Base-by-base conservation (phyloP, 306 rosid genomes). In the Calophaca sinica region DNA sequence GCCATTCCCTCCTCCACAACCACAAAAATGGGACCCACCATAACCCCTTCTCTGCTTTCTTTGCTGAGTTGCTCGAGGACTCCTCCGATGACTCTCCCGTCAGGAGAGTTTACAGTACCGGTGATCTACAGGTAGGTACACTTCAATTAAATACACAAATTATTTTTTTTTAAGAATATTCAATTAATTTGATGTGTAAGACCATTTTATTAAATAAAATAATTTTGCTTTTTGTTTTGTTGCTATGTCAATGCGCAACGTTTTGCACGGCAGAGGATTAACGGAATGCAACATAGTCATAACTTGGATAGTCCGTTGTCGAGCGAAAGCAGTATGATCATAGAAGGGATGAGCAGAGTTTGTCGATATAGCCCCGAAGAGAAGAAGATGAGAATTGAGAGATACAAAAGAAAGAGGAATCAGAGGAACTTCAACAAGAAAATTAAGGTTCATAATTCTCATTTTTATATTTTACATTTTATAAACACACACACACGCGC, bases 401-500 rank as follows among this genome's bases (percentile, higher is more conserved):
- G 96, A 83, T 96, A 96, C 28, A 85, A 81, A 86, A 86, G 28
- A 83, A 96, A 92, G 82, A 90, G 96, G 68, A 88, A 82, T 68
- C 92, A 81, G 71, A 87, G 99, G 79, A 96, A 96, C 82, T 96
- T 96, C 87, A 86, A 81, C 89, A 96, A 92, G 86, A 96, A 90
- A 80, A 92, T 96, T 42, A 92, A 96, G 99, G 99, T 89, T 52
- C 15, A 38, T n/a, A 39, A 0, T 8, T 42, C 48, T 41, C 45
- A 5, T 41, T 41, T 41, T 41, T 41, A 6, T 41, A 41, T 60
- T 5, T 41, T 41, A 6, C 6, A 41, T 60, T 5, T 28, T 41
- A 14, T 5, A 26, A 3, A 48, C 14, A 15, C 11, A 12, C 54
- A 13, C 5, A 9, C 7, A 20, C 26, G n/a, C n/a, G n/a, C n/a